These are phyloP conservation scores for Xerocomus alliaceus DNA, from an alignment of 1,284 basidiomycete species.

Conservation along the genomic window DNA sequence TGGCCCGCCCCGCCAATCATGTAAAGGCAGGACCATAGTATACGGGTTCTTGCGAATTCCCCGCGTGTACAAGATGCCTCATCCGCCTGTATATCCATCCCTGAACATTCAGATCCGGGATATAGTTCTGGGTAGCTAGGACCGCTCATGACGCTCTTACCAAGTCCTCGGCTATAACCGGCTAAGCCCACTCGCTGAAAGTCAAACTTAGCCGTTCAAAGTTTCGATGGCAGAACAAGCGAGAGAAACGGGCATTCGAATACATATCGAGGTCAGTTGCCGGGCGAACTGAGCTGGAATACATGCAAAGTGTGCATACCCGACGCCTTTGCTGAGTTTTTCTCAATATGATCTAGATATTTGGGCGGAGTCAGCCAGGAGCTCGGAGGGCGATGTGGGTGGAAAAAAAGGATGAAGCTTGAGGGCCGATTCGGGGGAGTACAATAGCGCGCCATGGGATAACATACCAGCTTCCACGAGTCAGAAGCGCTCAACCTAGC, in stretches of 20 bases:
- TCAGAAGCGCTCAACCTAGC: not conserved
- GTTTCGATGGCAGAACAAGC: conserved; percentile 15
- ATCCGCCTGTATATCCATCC: not conserved
- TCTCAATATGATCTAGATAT: not conserved
- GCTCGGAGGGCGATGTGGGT: not conserved
- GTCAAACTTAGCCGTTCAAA: conserved; percentile 20
- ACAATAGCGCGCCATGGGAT: too few species aligned
- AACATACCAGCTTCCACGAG: not conserved
- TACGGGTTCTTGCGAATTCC: not conserved
- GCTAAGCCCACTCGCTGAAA: conserved; percentile 5
- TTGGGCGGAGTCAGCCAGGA: conserved; percentile 1
- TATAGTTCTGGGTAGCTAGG: not conserved
- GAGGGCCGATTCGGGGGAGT: too few species aligned
- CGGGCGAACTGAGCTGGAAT: conserved; percentile 17
- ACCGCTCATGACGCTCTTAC: not conserved
- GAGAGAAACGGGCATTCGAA: not conserved
- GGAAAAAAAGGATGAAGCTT: too few species aligned
- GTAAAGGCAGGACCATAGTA: not conserved
- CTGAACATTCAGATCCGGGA: not conserved
- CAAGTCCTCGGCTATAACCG: conserved; percentile 7
- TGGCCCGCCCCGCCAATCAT: conserved; percentile 18
- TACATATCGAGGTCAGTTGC: conserved; percentile 5
- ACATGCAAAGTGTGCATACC: conserved; percentile 10
- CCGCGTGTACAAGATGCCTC: not conserved
- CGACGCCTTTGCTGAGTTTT: conserved; percentile 10